Conservation (phyloP, 2,329 filamentous ascomycete genomes). For the Penicillium paneum region DNA sequence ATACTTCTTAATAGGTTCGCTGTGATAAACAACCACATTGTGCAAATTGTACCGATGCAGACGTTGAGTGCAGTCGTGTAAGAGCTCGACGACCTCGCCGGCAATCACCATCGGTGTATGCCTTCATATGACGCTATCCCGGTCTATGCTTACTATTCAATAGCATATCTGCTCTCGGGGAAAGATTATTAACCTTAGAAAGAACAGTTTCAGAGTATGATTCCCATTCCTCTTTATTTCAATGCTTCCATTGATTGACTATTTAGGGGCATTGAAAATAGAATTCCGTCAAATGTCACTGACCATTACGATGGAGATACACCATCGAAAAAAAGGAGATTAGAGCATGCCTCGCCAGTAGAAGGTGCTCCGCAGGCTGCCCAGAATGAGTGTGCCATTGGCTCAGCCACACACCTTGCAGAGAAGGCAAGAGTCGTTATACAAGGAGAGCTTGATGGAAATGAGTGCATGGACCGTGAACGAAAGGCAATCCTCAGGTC, state of each 20-base stretch:
- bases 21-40: slow-evolving; percentile 25
- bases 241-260: not conserved
- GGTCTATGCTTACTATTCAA: not conserved
- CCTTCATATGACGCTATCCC: not conserved
- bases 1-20: slow-evolving; percentile 16
- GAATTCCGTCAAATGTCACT: not conserved
- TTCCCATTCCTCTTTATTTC: not conserved
- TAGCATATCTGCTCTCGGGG: slow-evolving; percentile 16
- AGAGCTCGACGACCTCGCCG: slow-evolving; percentile 15
- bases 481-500: slow-evolving; percentile 20
- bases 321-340: slow-evolving; percentile 7
- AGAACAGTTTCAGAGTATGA: slow-evolving; percentile 7
- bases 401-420: slow-evolving; percentile 24
- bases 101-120: slow-evolving; percentile 14
- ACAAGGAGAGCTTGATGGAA: slow-evolving; percentile 22
- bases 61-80: slow-evolving; percentile 20
- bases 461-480: slow-evolving; percentile 16
- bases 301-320: not conserved
- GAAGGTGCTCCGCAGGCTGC: slow-evolving; percentile 5
- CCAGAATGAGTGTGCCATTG: slow-evolving; percentile 2
- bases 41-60: slow-evolving; percentile 26
- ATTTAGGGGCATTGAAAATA: not conserved
- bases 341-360: not conserved
- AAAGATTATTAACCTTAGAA: slow-evolving; percentile 13
- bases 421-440: slow-evolving; percentile 25